A percentile compares a stretch with the other conserved stretches of the same genome.
phyloP scores from a whole-genome alignment of 805 yeast species.

The Starmerella apis region DNA sequence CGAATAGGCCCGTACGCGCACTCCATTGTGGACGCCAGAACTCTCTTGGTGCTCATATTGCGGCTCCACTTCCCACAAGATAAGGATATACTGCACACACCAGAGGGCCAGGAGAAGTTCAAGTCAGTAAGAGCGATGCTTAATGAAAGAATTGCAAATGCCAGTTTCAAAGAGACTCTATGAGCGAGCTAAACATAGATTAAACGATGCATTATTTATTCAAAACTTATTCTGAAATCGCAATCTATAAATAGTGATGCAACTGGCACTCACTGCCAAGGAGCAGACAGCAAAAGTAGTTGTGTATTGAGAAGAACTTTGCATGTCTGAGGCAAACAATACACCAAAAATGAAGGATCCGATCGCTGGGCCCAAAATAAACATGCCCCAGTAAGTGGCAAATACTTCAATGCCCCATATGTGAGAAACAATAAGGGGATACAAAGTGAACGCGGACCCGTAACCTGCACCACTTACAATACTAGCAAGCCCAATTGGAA shows the following conservation, averaged over 20 bases:
- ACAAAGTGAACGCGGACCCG: slow-evolving; percentile 76
- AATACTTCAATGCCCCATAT: slow-evolving; percentile 82
- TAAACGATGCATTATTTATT: neutral
- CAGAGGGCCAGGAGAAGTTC: neutral
- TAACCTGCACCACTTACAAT: slow-evolving; percentile 57
- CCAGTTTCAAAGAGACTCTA: neutral
- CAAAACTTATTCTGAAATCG: slow-evolving; percentile 2
- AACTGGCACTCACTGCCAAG: slow-evolving; percentile 12
- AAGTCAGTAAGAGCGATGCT: neutral
- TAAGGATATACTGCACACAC: neutral
- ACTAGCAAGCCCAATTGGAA: slow-evolving; percentile 31
- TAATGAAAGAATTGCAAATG: neutral
- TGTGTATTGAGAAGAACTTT: slow-evolving; percentile 27
- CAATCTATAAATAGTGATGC: slow-evolving; percentile 11
- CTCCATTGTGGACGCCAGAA: neutral
- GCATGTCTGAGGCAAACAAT: slow-evolving; percentile 56
- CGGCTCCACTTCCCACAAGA: slow-evolving; percentile 7
- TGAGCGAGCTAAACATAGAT: neutral
- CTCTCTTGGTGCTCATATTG: neutral
- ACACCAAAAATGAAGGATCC: slow-evolving; percentile 64
- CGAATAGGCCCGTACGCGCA: slow-evolving; percentile 12
- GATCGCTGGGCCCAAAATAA: slow-evolving; percentile 78
- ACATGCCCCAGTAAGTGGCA: slow-evolving; percentile 89
- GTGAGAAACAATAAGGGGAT: slow-evolving; percentile 72
- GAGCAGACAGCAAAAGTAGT: slow-evolving; percentile 18